phyloP scores from a whole-genome alignment of 805 yeast genomes.

The Cyberlindnera euphorbiae region DNA sequence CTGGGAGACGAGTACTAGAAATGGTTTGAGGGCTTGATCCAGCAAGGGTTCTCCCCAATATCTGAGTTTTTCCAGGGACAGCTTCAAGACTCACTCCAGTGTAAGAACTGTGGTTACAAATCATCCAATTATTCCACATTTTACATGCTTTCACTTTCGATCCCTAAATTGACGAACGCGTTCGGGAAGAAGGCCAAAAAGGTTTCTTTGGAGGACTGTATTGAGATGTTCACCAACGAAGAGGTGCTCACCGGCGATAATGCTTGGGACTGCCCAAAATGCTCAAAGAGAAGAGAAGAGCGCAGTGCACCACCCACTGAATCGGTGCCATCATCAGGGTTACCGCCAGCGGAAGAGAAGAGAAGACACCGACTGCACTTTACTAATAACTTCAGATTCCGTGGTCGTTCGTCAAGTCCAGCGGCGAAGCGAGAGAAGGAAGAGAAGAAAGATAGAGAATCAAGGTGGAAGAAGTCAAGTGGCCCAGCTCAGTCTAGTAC shows the following conservation, averaged over 20 bases:
- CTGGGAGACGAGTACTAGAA: conserved; percentile 47
- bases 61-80: conserved; percentile 70
- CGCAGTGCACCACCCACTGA: too few species aligned
- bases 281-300: conserved; percentile 29
- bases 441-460: conserved; percentile 4
- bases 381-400: conserved; percentile 20
- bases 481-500: too few species aligned
- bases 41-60: conserved; percentile 65
- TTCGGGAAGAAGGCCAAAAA: conserved; percentile 29
- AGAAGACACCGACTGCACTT: conserved; percentile 21
- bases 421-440: conserved; percentile 11
- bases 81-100: conserved; percentile 55
- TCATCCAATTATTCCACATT: conserved; percentile 59
- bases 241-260: conserved; percentile 68
- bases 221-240: conserved; percentile 54
- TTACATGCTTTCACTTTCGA: conserved; percentile 58
- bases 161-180: conserved; percentile 36
- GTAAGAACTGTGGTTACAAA: conserved; percentile 60
- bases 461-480: conserved; percentile 24
- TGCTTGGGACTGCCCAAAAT: conserved; percentile 82
- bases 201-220: conserved; percentile 56
- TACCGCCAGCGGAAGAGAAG: conserved; percentile 7
- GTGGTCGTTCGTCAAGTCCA: conserved; percentile 28
- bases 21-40: conserved; percentile 53
- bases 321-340: too few species aligned